A percentile compares a stretch with the other conserved stretches of the same genome.
phyloP scores from a whole-genome alignment of 1,284 basidiomycete genomes.

The Agroathelia rolfsii region DNA sequence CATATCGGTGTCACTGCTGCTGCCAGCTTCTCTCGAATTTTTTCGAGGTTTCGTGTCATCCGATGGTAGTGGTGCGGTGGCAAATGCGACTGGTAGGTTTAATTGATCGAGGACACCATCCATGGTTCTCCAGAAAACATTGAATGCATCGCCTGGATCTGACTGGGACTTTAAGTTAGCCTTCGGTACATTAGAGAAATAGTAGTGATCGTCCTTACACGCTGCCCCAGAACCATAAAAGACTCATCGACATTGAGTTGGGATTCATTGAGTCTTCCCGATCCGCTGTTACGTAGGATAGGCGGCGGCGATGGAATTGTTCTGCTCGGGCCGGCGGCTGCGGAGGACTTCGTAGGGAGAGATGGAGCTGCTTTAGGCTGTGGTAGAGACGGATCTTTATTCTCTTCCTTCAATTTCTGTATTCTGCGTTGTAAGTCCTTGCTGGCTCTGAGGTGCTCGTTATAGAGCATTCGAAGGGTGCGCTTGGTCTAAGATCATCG shows the following conservation, averaged over 20 bases:
- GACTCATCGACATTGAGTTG: constrained; percentile 72
- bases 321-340: constrained; percentile 15
- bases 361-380: constrained; percentile 34
- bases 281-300: constrained; percentile 23
- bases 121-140: constrained; percentile 77
- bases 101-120: constrained; percentile 75
- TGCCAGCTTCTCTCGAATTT: constrained; percentile 33
- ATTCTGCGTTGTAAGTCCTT: constrained; percentile 65
- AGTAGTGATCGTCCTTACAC: constrained; percentile 24
- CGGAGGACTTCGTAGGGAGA: constrained; percentile 17
- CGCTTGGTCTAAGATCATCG: constrained; percentile 51
- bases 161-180: constrained; percentile 31
- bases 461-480: constrained; percentile 62
- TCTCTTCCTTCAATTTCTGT: constrained; percentile 57
- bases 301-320: constrained; percentile 33
- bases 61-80: constrained; percentile 53
- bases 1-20: constrained; percentile 53
- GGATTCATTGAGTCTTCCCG: constrained; percentile 47
- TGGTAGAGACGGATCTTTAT: constrained; percentile 59
- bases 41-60: constrained; percentile 17
- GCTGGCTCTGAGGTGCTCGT: constrained; percentile 56
- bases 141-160: constrained; percentile 72
- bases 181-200: constrained; percentile 7
- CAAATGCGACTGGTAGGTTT: constrained; percentile 77
- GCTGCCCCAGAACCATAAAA: constrained; percentile 74